Evolutionary conservation across 2,329 filamentous ascomycete species (phyloP).

Genomic region (Fusarium tuaranense): DNA sequence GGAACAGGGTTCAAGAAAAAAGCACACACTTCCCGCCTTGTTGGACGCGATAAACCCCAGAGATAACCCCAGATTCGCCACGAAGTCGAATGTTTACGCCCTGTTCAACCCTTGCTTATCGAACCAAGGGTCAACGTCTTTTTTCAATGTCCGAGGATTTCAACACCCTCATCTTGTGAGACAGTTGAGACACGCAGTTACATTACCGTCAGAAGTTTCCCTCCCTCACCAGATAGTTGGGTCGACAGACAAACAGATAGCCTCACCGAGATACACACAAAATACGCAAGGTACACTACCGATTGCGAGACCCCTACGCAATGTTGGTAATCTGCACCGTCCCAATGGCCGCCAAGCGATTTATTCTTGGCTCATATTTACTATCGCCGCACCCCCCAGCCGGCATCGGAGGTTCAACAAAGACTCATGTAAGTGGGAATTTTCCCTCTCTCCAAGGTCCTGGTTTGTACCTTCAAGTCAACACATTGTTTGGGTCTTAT

Average conservation of each 20-base stretch:
- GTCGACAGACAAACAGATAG: background rate
- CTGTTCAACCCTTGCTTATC: background rate
- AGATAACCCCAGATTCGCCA: background rate
- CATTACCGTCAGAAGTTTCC: background rate
- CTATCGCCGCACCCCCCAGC: constrained; percentile 8
- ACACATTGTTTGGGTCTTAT: background rate
- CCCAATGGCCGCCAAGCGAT: background rate
- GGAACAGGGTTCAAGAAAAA: background rate
- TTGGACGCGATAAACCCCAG: background rate
- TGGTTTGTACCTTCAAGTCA: background rate
- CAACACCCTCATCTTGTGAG: background rate
- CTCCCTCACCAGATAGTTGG: background rate
- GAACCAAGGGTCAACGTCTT: background rate
- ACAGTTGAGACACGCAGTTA: background rate
- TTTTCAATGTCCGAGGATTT: background rate
- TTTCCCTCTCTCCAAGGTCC: constrained; percentile 2
- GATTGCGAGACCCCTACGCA: constrained; percentile 21
- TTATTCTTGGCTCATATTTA: constrained; percentile 7
- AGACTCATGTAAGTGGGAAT: constrained; percentile 7
- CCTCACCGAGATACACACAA: background rate
- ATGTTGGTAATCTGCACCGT: constrained; percentile 20
- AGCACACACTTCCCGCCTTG: background rate
- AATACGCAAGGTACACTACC: constrained; percentile 12
- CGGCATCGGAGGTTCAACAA: constrained; percentile 32
- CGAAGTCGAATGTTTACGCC: background rate